Evolutionary conservation across 176 grass and related monocot genomes (phyloP), one percentile per base, ranked within the genome.

Genomic region (Dendrocalamus sinicus): DNA sequence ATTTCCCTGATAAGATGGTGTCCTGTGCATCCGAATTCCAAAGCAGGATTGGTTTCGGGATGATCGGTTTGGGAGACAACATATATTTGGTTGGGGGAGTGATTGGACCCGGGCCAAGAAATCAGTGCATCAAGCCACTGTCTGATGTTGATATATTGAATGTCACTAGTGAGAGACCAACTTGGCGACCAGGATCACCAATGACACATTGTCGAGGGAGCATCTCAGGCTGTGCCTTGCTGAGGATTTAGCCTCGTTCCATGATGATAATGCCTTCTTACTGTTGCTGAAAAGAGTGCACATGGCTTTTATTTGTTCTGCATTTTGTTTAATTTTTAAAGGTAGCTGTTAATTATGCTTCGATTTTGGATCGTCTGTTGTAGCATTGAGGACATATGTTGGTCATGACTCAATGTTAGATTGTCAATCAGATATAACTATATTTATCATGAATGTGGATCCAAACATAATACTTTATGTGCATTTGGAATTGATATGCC

Each of bases 41-140:
- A 75, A 96, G 96, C 81, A 91, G 93, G 86, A 94, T 99, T 12
- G 90, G 84, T 44, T 99, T 99, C 26, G 93, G 96, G 55, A 99
- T 94, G 93, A 92, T 96, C 62, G 93, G 96, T 65, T 30, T 99
- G 28, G 79, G 84, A 30, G 82, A 94, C 57, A 93, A 90, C 53
- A 99, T 99, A 86, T 96, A 91, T 78, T 67, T 99, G 46, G 76
- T 99, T 54, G 93, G 96, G 39, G 96, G 96, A 84, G 93, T 99
- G 57, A 96, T 99, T 15, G 96, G 93, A 53, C 96, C 96, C 14
- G 96, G 96, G 1, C 96, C 96, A 0, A 94, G 91, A 69, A 99
- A 99, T 79, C 96, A 99, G 55, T 96, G 92, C 83, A 99, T 99
- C 62, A 99, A 96, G 55, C 93, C 75, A 13, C 82, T 99, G 1